These are phyloP conservation scores for Physcomitrium patens DNA, from an alignment of 225 moss, liverwort and hornwort species.

Conservation along the genomic window DNA sequence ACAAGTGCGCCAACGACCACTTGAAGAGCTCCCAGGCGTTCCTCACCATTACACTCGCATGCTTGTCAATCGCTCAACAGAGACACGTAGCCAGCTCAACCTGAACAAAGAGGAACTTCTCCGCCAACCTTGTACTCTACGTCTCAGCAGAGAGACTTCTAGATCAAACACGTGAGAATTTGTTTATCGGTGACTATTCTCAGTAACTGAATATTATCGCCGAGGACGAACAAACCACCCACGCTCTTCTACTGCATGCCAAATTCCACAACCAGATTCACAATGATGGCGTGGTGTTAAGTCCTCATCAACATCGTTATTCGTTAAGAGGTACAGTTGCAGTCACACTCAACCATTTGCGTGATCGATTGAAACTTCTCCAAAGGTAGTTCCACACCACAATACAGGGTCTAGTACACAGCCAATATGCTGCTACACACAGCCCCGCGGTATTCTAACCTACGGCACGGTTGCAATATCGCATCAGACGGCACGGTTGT, in stretches of 20 bases:
- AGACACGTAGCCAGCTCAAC: constrained; percentile 20
- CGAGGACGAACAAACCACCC: constrained; percentile 11
- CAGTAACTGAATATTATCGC: constrained; percentile 12
- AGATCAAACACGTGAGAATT: background rate
- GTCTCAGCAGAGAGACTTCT: background rate
- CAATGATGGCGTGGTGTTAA: background rate
- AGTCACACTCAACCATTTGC: background rate
- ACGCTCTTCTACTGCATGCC: constrained; percentile 16
- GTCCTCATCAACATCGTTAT: background rate
- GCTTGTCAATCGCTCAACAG: background rate
- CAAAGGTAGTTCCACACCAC: background rate
- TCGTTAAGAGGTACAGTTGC: no score
- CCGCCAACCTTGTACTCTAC: background rate
- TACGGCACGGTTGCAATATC: background rate
- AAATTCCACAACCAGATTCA: constrained; percentile 25
- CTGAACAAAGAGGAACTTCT: constrained; percentile 9
- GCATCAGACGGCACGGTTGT: no score
- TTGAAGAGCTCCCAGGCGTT: constrained; percentile 6
- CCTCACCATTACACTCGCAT: constrained; percentile 18
- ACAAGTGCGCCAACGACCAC: constrained; percentile 16
- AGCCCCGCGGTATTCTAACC: background rate
- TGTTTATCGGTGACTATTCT: background rate
- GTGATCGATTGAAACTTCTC: background rate
- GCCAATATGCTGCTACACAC: background rate
- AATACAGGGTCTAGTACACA: background rate